A percentile compares a stretch with the other conserved stretches of the same genome.
These are phyloP conservation scores for Chaetomiaceae sp. DNA, from an alignment of 2,329 filamentous ascomycete genomes.

Conservation along the genomic window DNA sequence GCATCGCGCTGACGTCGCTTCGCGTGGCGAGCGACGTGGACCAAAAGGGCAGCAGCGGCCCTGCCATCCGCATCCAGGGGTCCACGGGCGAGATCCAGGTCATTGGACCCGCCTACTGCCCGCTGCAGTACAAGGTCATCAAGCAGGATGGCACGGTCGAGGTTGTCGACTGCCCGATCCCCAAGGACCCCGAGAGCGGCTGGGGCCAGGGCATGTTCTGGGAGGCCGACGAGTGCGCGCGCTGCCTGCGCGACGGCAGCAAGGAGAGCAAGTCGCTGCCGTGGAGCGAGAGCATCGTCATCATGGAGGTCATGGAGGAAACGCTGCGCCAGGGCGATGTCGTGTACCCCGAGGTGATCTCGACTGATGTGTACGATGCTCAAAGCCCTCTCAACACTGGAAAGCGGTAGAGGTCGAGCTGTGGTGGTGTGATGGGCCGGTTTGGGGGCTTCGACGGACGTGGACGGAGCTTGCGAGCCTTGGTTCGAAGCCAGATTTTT, in stretches of 20 bases:
- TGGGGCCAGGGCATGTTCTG: conserved; percentile 77
- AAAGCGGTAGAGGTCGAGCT: conserved; percentile 26
- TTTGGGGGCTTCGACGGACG: neutral
- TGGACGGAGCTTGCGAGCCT: no score
- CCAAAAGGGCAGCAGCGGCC: conserved; percentile 52
- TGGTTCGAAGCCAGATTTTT: neutral
- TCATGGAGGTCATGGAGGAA: conserved; percentile 71
- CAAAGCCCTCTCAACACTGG: conserved; percentile 60
- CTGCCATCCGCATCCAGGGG: conserved; percentile 75
- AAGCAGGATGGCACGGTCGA: conserved; percentile 46
- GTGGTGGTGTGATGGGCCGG: neutral
- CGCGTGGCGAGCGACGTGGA: conserved; percentile 60
- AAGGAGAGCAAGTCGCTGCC: conserved; percentile 68
- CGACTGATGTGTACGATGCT: conserved; percentile 53
- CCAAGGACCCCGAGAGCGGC: conserved; percentile 43
- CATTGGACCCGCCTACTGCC: conserved; percentile 64
- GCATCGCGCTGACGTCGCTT: conserved; percentile 64
- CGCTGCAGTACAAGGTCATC: conserved; percentile 61
- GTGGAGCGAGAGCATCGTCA: conserved; percentile 70
- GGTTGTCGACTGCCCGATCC: conserved; percentile 50
- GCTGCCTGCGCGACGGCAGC: conserved; percentile 63
- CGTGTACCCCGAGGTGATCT: conserved; percentile 51
- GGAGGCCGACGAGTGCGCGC: conserved; percentile 41
- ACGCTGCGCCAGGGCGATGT: conserved; percentile 50
- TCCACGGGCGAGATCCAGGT: conserved; percentile 79